A percentile compares a stretch with the other conserved stretches of the same genome.
phyloP scores from a whole-genome alignment of 2,329 filamentous ascomycete species.

The Alternaria alternata region DNA sequence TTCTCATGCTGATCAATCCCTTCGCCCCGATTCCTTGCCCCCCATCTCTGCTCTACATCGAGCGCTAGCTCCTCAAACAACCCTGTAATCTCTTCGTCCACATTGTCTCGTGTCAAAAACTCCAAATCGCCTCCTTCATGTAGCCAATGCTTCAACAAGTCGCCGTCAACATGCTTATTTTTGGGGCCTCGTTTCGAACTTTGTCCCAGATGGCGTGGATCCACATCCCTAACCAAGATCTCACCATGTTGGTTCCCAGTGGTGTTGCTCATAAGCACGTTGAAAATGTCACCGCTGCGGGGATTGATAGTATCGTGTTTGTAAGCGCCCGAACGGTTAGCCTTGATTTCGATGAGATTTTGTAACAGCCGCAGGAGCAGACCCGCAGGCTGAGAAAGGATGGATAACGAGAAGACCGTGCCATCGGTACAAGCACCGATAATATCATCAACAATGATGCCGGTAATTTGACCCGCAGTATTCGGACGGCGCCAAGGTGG shows the following conservation, averaged over 20 bases:
- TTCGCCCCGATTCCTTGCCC: conserved; percentile 17
- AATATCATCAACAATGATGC: conserved; percentile 57
- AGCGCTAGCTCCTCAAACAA: conserved; percentile 37
- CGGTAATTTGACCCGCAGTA: conserved; percentile 27
- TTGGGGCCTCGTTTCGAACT: conserved; percentile 22
- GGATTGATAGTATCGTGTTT: conserved; percentile 23
- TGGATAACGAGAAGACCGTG: conserved; percentile 65
- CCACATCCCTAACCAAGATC: conserved; percentile 33
- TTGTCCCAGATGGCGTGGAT: conserved; percentile 33
- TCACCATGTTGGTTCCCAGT: conserved; percentile 28
- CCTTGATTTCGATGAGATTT: conserved; percentile 59
- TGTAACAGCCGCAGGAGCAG: conserved; percentile 76
- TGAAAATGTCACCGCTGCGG: conserved; percentile 29
- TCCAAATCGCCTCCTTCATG: conserved; percentile 29
- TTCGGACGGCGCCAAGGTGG: conserved; percentile 44
- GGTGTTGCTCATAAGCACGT: conserved; percentile 33
- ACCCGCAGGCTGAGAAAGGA: conserved; percentile 70
- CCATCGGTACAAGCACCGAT: conserved; percentile 62
- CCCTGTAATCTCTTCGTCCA: conserved; percentile 29
- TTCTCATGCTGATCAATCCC: conserved; percentile 18
- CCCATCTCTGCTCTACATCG: conserved; percentile 18
- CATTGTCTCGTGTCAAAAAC: conserved; percentile 18
- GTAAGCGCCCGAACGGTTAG: conserved; percentile 19
- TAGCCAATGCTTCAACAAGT: conserved; percentile 49
- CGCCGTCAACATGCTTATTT: conserved; percentile 54